Evolutionary conservation across 441 rosid genomes (phyloP).

Genomic region (Mallotus japonicus): DNA sequence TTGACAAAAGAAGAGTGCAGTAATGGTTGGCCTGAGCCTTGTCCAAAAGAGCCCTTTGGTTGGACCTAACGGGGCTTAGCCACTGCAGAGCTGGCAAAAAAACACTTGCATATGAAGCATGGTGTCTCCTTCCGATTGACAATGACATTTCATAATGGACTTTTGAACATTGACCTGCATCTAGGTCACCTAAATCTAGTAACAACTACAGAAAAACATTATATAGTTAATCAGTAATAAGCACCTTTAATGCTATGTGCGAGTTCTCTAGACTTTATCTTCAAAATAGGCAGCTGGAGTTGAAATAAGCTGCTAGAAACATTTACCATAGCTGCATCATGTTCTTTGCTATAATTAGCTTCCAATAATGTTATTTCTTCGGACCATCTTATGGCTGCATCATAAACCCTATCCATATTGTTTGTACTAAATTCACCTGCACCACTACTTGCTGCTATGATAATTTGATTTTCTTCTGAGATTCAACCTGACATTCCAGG

Average conservation of each 20-base stretch:
- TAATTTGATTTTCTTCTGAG: background rate
- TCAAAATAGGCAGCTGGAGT: background rate
- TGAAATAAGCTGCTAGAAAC: background rate
- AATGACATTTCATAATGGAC: no score
- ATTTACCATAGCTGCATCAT: background rate
- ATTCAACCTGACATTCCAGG: constrained; percentile 42
- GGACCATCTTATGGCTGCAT: background rate
- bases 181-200: background rate
- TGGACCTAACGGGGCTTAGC: no score
- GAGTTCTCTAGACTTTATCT: background rate
- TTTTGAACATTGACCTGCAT: background rate
- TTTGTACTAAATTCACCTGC: background rate
- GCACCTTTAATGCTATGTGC: background rate
- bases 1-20: background rate
- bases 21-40: background rate
- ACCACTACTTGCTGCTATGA: background rate
- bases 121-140: no score
- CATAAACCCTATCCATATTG: background rate
- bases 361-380: background rate
- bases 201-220: background rate
- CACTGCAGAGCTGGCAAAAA: no score
- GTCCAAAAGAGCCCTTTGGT: background rate
- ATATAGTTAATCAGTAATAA: background rate
- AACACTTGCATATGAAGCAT: no score
- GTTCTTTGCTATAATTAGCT: constrained; percentile 1